Percentiles rank a stretch among this genome's conserved stretches.
Evolutionary conservation across 768 basidiomycete species (phyloP).

Genomic region (Gelatoporia subvermispora): DNA sequence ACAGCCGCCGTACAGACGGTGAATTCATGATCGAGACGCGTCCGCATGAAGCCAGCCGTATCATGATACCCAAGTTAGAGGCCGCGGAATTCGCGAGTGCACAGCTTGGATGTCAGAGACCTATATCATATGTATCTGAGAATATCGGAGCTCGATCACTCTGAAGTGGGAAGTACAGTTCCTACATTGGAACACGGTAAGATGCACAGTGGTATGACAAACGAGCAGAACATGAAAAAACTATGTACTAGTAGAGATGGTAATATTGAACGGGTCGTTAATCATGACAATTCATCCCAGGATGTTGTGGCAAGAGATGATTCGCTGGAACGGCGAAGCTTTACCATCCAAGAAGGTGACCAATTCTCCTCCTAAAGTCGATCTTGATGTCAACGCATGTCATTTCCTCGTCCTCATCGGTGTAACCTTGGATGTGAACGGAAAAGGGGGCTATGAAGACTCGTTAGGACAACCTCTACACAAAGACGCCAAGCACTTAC

Average conservation of each 20-base stretch:
- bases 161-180: too few species aligned
- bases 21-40: too few species aligned
- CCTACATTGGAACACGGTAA: too few species aligned
- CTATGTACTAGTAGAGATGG: background rate
- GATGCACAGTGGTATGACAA: too few species aligned
- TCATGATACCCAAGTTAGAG: too few species aligned
- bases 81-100: too few species aligned
- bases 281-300: background rate
- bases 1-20: too few species aligned
- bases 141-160: too few species aligned
- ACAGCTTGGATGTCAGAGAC: too few species aligned
- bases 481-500: conserved; percentile 26
- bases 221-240: background rate
- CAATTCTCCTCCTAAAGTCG: conserved; percentile 56
- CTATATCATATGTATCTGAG: too few species aligned
- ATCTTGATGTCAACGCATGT: conserved; percentile 77
- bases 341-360: conserved; percentile 23
- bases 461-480: conserved; percentile 1
- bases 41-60: too few species aligned
- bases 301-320: background rate
- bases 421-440: conserved; percentile 66
- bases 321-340: background rate
- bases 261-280: background rate
- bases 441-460: conserved; percentile 70
- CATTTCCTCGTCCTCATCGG: conserved; percentile 66